A percentile compares a stretch with the other conserved stretches of the same genome.
Evolutionary conservation across 2,329 filamentous ascomycete genomes (phyloP).

Genomic region (Verticillium nonalfalfae): DNA sequence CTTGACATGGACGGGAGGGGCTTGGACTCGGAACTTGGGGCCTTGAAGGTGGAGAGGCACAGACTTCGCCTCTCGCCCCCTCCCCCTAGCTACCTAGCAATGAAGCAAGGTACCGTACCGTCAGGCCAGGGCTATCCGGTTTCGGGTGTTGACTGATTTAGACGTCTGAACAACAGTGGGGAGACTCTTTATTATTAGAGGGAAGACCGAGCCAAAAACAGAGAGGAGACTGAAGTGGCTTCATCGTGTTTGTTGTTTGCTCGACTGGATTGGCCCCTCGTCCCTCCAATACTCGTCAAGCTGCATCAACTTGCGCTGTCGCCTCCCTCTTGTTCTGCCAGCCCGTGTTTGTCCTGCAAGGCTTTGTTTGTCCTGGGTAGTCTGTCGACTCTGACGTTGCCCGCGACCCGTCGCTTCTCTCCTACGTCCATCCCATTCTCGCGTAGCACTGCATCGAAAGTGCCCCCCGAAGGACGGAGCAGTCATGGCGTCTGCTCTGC

Average conservation of each 20-base stretch:
- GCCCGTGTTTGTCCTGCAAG: background rate
- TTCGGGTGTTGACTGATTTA: background rate
- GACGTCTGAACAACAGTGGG: background rate
- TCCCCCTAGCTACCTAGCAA: background rate
- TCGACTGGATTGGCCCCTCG: background rate
- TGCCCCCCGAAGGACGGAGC: background rate
- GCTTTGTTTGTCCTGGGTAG: no score
- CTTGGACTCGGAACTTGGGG: background rate
- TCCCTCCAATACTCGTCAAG: background rate
- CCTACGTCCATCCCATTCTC: background rate
- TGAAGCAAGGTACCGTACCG: background rate
- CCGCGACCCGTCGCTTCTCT: background rate
- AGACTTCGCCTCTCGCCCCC: no score
- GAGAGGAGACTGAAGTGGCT: background rate
- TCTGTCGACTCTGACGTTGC: no score
- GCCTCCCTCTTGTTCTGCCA: background rate
- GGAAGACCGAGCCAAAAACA: background rate
- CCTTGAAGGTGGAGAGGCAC: background rate
- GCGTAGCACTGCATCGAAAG: background rate
- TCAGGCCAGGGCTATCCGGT: background rate
- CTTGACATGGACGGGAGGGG: background rate
- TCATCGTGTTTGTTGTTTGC: background rate
- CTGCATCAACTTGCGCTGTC: background rate
- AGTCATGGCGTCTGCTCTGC: slow-evolving; percentile 55
- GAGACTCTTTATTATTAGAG: background rate